Conservation (phyloP, 1,284 basidiomycete species). For the Trichosporon sp. region DNA sequence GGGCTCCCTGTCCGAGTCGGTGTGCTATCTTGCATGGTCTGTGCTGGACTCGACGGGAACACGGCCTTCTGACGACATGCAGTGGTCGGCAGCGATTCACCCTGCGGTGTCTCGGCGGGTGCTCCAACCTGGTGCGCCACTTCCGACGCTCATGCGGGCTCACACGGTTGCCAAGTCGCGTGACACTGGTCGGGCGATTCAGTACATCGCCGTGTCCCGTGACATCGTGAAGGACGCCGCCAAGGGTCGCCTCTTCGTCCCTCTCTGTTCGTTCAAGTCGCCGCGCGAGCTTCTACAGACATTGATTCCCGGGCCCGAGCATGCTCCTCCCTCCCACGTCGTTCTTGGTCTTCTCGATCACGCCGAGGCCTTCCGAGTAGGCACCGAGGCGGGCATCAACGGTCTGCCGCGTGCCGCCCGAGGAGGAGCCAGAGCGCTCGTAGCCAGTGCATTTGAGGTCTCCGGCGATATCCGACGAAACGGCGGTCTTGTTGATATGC, state of each 20-base stretch:
- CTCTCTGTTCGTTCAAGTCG: slow-evolving; percentile 43
- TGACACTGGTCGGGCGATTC: slow-evolving; percentile 57
- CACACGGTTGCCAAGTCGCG: slow-evolving; percentile 36
- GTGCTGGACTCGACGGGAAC: slow-evolving; percentile 29
- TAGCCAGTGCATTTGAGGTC: slow-evolving; percentile 30
- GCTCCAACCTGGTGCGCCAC: slow-evolving; percentile 12
- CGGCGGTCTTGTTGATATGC: slow-evolving; percentile 16
- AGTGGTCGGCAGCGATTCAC: slow-evolving; percentile 27
- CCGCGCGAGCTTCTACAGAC: slow-evolving; percentile 32
- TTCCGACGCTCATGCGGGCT: slow-evolving; percentile 20
- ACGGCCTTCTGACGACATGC: slow-evolving; percentile 27
- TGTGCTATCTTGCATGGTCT: slow-evolving; percentile 57
- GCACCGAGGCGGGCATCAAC: slow-evolving; percentile 43
- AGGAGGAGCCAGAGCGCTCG: slow-evolving; percentile 53
- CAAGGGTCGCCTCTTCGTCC: slow-evolving; percentile 57
- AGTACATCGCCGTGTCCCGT: slow-evolving; percentile 57
- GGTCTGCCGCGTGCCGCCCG: slow-evolving; percentile 48
- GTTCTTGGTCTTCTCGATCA: slow-evolving; percentile 24
- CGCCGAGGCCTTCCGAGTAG: slow-evolving; percentile 43
- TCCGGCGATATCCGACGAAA: slow-evolving; percentile 1
- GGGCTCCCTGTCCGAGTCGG: slow-evolving; percentile 57
- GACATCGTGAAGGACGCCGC: slow-evolving; percentile 56
- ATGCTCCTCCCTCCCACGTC: slow-evolving; percentile 21
- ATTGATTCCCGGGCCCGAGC: slow-evolving; percentile 10
- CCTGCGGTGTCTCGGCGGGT: background rate